Percentiles rank a stretch among this genome's conserved stretches.
These are phyloP conservation scores for Triangularia setosa DNA, from an alignment of 2,329 filamentous ascomycete genomes.

Conservation along the genomic window DNA sequence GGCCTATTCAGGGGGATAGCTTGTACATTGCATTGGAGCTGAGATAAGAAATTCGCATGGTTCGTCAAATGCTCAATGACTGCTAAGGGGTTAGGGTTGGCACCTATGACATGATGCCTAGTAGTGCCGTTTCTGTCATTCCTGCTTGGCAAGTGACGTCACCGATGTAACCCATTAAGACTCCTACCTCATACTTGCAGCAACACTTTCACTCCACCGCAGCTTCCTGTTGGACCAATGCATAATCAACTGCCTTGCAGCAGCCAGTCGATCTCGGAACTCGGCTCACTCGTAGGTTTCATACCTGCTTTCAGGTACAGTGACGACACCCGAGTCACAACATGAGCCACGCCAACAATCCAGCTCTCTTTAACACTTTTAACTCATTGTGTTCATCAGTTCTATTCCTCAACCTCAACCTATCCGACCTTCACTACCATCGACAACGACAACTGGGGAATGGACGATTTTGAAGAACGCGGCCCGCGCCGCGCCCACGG, in stretches of 20 bases:
- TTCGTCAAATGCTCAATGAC: not conserved
- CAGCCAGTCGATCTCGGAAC: not conserved
- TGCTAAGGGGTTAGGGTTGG: not conserved
- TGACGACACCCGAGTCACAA: not conserved
- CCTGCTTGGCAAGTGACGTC: not conserved
- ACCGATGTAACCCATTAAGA: not conserved
- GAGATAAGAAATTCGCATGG: not conserved
- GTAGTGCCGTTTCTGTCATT: not conserved
- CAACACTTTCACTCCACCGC: not conserved
- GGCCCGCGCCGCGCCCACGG: constrained; percentile 26
- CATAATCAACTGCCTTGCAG: not conserved
- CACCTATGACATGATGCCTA: not conserved
- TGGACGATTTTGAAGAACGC: constrained; percentile 21
- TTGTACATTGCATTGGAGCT: not conserved
- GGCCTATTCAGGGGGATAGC: not conserved
- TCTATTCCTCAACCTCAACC: not conserved
- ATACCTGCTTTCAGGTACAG: not conserved
- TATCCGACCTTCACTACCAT: not conserved
- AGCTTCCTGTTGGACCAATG: not conserved
- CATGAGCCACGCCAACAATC: not conserved
- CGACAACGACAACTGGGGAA: not conserved
- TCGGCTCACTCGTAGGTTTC: not conserved
- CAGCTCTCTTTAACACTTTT: not conserved
- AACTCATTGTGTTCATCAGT: not conserved
- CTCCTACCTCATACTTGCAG: not conserved